Conservation (phyloP, 2,329 filamentous ascomycete species). For the Calonectria pteridis region DNA sequence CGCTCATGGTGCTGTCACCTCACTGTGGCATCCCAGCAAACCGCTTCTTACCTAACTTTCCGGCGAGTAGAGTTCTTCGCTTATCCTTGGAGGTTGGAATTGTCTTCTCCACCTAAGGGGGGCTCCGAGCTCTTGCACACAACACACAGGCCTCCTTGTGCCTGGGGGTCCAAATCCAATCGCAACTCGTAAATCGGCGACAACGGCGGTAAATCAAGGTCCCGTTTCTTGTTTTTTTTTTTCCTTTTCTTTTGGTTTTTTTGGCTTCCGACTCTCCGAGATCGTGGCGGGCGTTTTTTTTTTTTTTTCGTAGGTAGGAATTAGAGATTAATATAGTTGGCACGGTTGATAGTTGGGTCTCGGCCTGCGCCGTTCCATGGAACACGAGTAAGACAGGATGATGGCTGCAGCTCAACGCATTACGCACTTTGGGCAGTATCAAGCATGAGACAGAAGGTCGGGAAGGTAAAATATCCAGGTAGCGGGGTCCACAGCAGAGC, state of each 20-base stretch:
- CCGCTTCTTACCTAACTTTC: constrained; percentile 14
- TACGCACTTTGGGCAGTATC: constrained; percentile 5
- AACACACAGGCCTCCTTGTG: background rate
- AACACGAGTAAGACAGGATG: constrained; percentile 22
- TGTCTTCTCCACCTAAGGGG: constrained; percentile 18
- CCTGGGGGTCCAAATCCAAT: constrained; percentile 6
- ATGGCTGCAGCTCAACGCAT: constrained; percentile 9
- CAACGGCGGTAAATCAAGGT: background rate
- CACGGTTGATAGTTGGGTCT: constrained; percentile 7
- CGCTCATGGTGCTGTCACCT: constrained; percentile 43
- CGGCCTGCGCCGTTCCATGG: constrained; percentile 23
- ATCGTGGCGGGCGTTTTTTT: background rate
- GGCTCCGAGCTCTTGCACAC: constrained; percentile 11
- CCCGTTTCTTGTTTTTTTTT: background rate
- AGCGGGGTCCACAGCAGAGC: background rate
- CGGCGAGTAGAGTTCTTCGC: constrained; percentile 5
- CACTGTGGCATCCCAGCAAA: constrained; percentile 44
- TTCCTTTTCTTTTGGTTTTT: background rate
- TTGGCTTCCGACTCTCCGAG: background rate
- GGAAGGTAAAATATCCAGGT: background rate
- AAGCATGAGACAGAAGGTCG: constrained; percentile 6
- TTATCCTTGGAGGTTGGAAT: constrained; percentile 12
- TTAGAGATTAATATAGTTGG: constrained; percentile 25
- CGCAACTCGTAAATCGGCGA: constrained; percentile 12
- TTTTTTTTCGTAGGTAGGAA: background rate